These are phyloP conservation scores for Arthrobotrys conoides DNA, from an alignment of 2,329 filamentous ascomycete genomes.

Conservation along the genomic window DNA sequence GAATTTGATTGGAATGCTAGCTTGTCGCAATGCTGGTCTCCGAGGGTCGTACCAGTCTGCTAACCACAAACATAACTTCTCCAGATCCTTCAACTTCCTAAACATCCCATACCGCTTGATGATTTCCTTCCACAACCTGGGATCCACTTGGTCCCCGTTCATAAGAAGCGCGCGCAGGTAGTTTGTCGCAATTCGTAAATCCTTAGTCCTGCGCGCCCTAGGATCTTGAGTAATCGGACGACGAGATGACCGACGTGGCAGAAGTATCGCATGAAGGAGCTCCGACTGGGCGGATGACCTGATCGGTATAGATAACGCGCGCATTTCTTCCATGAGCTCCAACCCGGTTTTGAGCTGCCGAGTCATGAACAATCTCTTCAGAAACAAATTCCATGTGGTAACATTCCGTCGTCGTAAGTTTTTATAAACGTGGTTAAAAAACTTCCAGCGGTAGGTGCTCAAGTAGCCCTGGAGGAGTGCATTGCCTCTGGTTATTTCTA, in stretches of 20 bases:
- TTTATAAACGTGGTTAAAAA: conserved; percentile 58
- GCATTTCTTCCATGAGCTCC: conserved; percentile 61
- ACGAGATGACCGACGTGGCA: conserved; percentile 57
- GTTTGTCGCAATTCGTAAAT: conserved; percentile 56
- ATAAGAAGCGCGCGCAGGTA: conserved; percentile 59
- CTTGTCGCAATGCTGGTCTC: conserved; percentile 35
- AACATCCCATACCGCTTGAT: conserved; percentile 63
- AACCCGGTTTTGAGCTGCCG: conserved; percentile 52
- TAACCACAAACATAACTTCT: conserved; percentile 60
- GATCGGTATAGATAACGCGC: conserved; percentile 54
- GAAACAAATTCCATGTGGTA: conserved; percentile 52
- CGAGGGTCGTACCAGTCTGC: conserved; percentile 63
- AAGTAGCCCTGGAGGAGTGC: conserved; percentile 58
- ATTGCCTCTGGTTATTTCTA: conserved; percentile 50
- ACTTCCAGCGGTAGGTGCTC: conserved; percentile 58
- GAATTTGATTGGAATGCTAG: conserved; percentile 49
- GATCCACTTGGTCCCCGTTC: conserved; percentile 61
- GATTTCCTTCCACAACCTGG: conserved; percentile 62
- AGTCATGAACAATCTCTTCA: conserved; percentile 52
- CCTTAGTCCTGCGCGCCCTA: conserved; percentile 47
- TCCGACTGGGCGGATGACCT: conserved; percentile 59
- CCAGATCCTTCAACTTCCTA: conserved; percentile 61
- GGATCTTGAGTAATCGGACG: conserved; percentile 56
- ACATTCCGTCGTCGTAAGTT: conserved; percentile 49
- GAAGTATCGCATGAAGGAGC: conserved; percentile 60